Conservation (phyloP, 148 eudicot species). For the Amaranthus palmeri region DNA sequence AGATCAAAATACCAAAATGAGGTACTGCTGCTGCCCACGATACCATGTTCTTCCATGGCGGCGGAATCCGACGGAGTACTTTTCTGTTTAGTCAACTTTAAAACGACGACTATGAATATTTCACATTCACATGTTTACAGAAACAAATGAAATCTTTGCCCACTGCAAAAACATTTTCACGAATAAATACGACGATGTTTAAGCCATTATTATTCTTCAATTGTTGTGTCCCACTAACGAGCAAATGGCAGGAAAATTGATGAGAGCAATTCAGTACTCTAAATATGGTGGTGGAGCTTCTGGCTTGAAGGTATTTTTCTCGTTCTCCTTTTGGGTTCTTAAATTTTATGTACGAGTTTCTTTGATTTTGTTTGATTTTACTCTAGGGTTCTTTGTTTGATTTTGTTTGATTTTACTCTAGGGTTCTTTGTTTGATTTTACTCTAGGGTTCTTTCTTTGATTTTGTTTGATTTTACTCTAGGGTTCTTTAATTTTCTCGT, state of each 20-base stretch:
- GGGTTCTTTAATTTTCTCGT: background rate
- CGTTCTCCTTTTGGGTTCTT: background rate
- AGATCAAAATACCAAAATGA: no score
- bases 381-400: background rate
- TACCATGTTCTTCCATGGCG: no score
- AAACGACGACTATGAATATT: no score
- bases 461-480: background rate
- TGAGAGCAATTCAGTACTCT: slow-evolving; percentile 46
- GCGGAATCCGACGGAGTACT: no score
- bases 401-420: background rate
- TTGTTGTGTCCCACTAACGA: background rate
- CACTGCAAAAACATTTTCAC: no score
- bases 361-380: background rate
- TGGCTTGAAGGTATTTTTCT: slow-evolving; percentile 36
- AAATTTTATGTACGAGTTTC: background rate
- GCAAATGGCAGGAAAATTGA: slow-evolving; percentile 32
- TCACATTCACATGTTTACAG: no score
- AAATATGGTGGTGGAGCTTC: slow-evolving; percentile 47
- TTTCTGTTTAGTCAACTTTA: no score
- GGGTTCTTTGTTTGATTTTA: background rate
- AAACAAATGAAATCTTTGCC: no score
- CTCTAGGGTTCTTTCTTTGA: background rate
- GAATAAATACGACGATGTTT: background rate
- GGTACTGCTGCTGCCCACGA: no score
- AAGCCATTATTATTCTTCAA: background rate